Evolutionary conservation across 2,329 filamentous ascomycete genomes (phyloP).

Genomic region (Botrytis fabae): DNA sequence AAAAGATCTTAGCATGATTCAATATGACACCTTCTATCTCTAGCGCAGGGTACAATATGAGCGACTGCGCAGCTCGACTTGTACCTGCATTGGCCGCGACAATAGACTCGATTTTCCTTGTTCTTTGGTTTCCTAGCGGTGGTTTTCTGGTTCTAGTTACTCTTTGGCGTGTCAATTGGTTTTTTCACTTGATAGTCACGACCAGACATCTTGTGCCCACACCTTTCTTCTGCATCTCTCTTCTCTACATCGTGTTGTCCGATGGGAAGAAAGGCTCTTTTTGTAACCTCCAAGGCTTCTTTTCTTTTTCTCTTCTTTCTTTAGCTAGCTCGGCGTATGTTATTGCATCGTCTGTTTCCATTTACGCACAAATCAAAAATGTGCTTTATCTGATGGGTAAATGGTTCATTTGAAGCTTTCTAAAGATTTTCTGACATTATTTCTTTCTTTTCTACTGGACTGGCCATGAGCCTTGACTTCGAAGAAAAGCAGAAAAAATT

Average conservation of each 20-base stretch:
- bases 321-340: conserved; percentile 17
- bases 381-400: conserved; percentile 15
- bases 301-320: conserved; percentile 11
- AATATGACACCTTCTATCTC: conserved; percentile 35
- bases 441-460: conserved; percentile 26
- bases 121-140: conserved; percentile 29
- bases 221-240: conserved; percentile 33
- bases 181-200: conserved; percentile 35
- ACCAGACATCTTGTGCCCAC: conserved; percentile 37
- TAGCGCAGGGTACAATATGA: conserved; percentile 40
- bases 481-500: conserved; percentile 29
- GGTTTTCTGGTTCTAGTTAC: conserved; percentile 29
- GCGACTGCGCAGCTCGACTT: conserved; percentile 40
- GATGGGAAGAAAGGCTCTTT: conserved; percentile 19
- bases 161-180: conserved; percentile 30
- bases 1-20: conserved; percentile 38
- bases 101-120: conserved; percentile 35
- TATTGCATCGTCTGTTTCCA: conserved; percentile 15
- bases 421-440: conserved; percentile 29
- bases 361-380: conserved; percentile 16
- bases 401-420: conserved; percentile 7
- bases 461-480: conserved; percentile 27
- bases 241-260: conserved; percentile 20
- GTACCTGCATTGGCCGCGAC: conserved; percentile 36
- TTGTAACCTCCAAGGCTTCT: conserved; percentile 20